Conservation (phyloP, 305 asterid species). For the Fraxinus nigra region DNA sequence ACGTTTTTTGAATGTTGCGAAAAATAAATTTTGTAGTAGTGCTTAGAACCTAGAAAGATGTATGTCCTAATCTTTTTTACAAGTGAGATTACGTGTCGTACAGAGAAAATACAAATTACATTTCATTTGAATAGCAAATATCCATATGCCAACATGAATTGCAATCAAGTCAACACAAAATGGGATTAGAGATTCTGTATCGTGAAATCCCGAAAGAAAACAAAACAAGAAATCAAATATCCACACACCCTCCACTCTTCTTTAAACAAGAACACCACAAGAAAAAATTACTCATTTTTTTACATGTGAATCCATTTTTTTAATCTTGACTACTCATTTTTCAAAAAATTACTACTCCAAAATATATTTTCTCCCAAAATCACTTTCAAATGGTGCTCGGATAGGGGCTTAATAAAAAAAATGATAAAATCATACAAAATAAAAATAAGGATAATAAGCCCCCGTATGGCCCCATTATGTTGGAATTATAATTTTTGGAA, state of each 20-base stretch:
- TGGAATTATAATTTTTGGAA: no score
- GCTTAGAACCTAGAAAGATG: not conserved
- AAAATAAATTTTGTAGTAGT: no score
- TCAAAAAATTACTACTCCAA: no score
- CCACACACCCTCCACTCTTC: not conserved
- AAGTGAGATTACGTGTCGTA: not conserved
- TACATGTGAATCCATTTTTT: no score
- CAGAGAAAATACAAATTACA: not conserved
- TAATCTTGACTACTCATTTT: no score
- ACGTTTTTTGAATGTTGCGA: no score
- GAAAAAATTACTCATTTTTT: constrained; percentile 19
- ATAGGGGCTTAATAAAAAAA: no score
- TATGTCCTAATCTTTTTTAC: not conserved
- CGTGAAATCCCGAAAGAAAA: not conserved
- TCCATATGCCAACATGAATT: not conserved
- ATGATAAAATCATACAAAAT: no score
- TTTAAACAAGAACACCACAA: constrained; percentile 19
- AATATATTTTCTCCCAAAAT: no score
- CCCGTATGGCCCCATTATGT: no score
- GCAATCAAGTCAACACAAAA: not conserved
- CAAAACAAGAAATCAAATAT: not conserved
- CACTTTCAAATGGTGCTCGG: no score
- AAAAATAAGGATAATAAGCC: no score
- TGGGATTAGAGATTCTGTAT: not conserved
- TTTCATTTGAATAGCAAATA: not conserved